Evolutionary conservation across 495 filamentous ascomycete species (phyloP).

Genomic region (Penicillium cosmopolitanum): DNA sequence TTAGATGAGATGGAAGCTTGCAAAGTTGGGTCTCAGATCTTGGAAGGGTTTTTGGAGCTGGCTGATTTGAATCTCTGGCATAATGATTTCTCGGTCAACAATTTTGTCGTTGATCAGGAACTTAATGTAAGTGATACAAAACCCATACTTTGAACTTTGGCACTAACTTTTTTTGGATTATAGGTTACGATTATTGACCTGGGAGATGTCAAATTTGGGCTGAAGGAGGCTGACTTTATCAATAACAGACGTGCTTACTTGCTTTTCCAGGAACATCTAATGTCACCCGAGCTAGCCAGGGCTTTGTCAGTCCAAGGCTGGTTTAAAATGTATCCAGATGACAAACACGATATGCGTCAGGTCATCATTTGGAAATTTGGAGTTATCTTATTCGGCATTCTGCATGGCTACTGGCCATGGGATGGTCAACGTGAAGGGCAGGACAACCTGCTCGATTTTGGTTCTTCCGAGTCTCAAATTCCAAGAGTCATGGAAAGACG

Average conservation of each 20-base stretch:
- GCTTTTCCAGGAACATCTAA: slow-evolving; percentile 27
- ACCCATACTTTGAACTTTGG: slow-evolving; percentile 3
- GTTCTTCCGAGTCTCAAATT: slow-evolving; percentile 19
- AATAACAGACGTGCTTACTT: background rate
- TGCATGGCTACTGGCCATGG: slow-evolving; percentile 36
- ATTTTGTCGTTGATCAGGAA: slow-evolving; percentile 29
- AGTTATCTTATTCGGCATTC: slow-evolving; percentile 23
- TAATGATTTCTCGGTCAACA: slow-evolving; percentile 28
- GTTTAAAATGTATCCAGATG: background rate
- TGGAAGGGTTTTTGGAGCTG: slow-evolving; percentile 27
- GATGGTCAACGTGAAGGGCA: slow-evolving; percentile 15
- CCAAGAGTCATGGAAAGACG: slow-evolving; percentile 18
- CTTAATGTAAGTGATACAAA: slow-evolving; percentile 25
- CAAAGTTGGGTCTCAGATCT: slow-evolving; percentile 32
- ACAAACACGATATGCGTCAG: slow-evolving; percentile 16
- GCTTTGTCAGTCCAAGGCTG: slow-evolving; percentile 1
- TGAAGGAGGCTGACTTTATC: slow-evolving; percentile 16
- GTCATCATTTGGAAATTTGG: slow-evolving; percentile 28
- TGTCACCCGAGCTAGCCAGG: slow-evolving; percentile 26
- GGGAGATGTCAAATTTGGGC: slow-evolving; percentile 19
- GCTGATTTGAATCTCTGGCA: slow-evolving; percentile 32
- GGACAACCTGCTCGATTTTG: background rate
- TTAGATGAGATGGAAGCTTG: slow-evolving; percentile 26
- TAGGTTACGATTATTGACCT: slow-evolving; percentile 26
- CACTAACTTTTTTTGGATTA: background rate